Conservation (phyloP, 2,329 filamentous ascomycete genomes). For the Xylaria sp. region DNA sequence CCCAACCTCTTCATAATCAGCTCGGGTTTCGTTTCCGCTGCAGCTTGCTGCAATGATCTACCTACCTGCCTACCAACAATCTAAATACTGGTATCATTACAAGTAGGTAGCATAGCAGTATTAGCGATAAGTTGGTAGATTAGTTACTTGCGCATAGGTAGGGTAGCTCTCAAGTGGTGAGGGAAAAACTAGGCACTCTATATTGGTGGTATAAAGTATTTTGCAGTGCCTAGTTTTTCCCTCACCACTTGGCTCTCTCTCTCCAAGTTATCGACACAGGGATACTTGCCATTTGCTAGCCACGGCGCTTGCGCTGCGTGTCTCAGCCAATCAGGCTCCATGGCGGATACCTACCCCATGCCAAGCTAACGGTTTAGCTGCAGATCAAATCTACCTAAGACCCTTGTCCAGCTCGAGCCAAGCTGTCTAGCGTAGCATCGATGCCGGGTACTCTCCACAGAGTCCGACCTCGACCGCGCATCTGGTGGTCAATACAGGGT, state of each 20-base stretch:
- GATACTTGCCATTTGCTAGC: constrained; percentile 38
- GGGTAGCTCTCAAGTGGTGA: no score
- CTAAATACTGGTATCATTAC: not conserved
- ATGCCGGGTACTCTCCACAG: constrained; percentile 26
- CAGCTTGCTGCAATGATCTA: constrained; percentile 2
- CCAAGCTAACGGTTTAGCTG: constrained; percentile 43
- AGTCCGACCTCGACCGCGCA: constrained; percentile 26
- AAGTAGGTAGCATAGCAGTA: not conserved
- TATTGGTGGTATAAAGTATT: no score
- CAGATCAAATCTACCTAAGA: constrained; percentile 44
- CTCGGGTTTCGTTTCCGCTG: not conserved
- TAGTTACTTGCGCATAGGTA: not conserved
- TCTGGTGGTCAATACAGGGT: constrained; percentile 3
- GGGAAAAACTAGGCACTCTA: no score
- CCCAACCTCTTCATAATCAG: constrained; percentile 2
- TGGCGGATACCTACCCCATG: constrained; percentile 37
- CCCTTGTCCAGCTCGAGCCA: constrained; percentile 39
- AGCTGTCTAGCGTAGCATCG: constrained; percentile 20
- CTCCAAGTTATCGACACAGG: not conserved
- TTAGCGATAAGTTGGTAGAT: not conserved
- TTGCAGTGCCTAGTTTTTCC: no score
- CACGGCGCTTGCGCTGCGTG: constrained; percentile 49
- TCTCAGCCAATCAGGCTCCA: constrained; percentile 38
- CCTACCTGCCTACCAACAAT: constrained; percentile 1
- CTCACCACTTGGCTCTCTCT: no score